A percentile compares a stretch with the other conserved stretches of the same genome.
Evolutionary conservation across 1,284 basidiomycete genomes (phyloP).

Genomic region (Naganishia liquefaciens): DNA sequence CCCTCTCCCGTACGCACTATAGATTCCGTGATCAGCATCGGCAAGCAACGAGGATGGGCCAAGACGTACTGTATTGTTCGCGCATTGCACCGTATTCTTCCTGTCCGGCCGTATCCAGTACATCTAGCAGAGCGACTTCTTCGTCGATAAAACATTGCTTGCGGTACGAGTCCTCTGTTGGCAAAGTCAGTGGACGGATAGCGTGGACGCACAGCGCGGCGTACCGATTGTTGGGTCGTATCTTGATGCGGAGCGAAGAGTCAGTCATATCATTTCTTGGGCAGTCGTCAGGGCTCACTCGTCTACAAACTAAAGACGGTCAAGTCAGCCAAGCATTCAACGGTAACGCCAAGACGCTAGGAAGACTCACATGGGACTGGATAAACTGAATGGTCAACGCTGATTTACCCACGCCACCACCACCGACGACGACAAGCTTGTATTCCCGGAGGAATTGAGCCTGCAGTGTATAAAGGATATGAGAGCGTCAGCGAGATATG

Average conservation of each 20-base stretch:
- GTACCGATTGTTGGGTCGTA: constrained; percentile 35
- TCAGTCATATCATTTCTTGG: neutral
- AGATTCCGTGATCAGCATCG: constrained; percentile 12
- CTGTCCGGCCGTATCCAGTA: constrained; percentile 61
- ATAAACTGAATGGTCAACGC: constrained; percentile 61
- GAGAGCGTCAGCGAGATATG: neutral
- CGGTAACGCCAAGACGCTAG: neutral
- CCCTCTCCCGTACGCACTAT: constrained; percentile 89
- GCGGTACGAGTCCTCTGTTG: constrained; percentile 56
- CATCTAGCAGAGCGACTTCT: constrained; percentile 60
- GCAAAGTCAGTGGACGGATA: no score
- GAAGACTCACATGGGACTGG: constrained; percentile 47
- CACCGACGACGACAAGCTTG: constrained; percentile 59
- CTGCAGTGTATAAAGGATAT: neutral
- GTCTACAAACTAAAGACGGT: constrained; percentile 56
- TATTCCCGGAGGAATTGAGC: constrained; percentile 40
- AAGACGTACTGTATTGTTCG: constrained; percentile 62
- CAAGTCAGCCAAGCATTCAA: neutral
- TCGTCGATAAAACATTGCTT: constrained; percentile 60
- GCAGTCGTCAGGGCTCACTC: constrained; percentile 44
- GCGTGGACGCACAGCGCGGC: neutral
- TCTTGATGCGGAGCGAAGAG: neutral
- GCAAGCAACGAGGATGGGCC: constrained; percentile 10
- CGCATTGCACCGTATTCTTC: constrained; percentile 51
- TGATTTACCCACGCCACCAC: constrained; percentile 59